These are phyloP conservation scores for Gossypium bickii DNA, from an alignment of 345 rosid species.

Conservation along the genomic window DNA sequence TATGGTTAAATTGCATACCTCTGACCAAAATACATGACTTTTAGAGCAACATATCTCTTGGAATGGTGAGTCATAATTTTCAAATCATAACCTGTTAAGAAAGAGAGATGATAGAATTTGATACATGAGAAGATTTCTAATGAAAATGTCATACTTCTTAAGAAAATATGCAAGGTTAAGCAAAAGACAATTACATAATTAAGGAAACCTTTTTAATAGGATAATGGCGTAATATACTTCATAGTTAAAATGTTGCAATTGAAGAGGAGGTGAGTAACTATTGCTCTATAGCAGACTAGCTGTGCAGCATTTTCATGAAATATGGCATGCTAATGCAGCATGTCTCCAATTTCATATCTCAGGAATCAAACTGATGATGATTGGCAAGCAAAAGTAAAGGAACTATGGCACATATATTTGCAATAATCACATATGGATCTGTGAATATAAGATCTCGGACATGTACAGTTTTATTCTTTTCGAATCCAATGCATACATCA, in stretches of 20 bases:
- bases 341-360: not conserved
- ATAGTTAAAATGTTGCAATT: not conserved
- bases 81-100: constrained; percentile 19
- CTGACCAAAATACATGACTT: constrained; percentile 88
- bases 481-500: not conserved
- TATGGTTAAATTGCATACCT: constrained; percentile 43
- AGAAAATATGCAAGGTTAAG: not conserved
- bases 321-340: not conserved
- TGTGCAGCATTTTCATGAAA: not conserved
- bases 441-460: not conserved
- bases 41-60: constrained; percentile 71
- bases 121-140: not conserved
- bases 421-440: not conserved
- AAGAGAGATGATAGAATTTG: not conserved
- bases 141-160: not conserved
- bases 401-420: not conserved
- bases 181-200: not conserved
- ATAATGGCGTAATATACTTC: not conserved
- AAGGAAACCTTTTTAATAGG: not conserved
- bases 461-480: not conserved
- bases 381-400: not conserved
- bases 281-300: not conserved
- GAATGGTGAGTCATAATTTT: constrained; percentile 30
- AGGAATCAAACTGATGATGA: not conserved
- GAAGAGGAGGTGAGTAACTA: not conserved